Evolutionary conservation across 257 asterid species (phyloP), one percentile per base, ranked within the genome.

Genomic region (Solanum tacnaense): DNA sequence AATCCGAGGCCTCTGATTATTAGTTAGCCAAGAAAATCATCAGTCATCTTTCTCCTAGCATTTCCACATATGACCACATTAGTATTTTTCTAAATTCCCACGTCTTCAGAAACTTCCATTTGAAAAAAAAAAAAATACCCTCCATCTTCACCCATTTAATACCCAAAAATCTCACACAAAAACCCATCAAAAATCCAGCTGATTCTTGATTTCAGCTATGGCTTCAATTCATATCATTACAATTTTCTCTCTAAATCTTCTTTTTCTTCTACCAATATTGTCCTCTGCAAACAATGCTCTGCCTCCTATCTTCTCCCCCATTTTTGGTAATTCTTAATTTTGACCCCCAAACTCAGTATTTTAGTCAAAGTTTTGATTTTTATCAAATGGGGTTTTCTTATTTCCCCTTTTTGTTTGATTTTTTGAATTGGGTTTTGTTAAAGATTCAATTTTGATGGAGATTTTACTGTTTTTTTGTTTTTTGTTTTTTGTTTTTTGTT

Each of bases 231-330:
- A 20, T 65, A 81, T 58, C 12, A 7, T 90, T 78, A 1, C 92
- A 88, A 89, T 90, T 91, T 52, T 62, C 65, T 13, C 91, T 16
- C 20, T 92, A 62, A 34, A 89, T 32, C 90, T 94, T 41, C 52
- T 83, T 65, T 1, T n/a, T 38, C 62, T 92, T 85, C 90, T 86
- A 44, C 87, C 92, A 35, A 74, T 35, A 68, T 71, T 83, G 87
- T 75, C 85, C 36, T 79, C 91, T 52, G 20, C 93, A 9, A 88
- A 92, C 93, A 82, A 65, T 89, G 32, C 83, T 86, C 29, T 82
- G 15, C 44, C 91, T 72, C 94, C 94, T 3, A 58, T 91, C 71
- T 52, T 91, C 5, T 79, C 94, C 32, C 94, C 96, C 15, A 2
- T 92, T 11, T 56, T 92, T 9, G 95, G 96, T 94, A 83, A 36